phyloP scores from a whole-genome alignment of 2,329 filamentous ascomycete genomes.

The Hypocrella siamensis region DNA sequence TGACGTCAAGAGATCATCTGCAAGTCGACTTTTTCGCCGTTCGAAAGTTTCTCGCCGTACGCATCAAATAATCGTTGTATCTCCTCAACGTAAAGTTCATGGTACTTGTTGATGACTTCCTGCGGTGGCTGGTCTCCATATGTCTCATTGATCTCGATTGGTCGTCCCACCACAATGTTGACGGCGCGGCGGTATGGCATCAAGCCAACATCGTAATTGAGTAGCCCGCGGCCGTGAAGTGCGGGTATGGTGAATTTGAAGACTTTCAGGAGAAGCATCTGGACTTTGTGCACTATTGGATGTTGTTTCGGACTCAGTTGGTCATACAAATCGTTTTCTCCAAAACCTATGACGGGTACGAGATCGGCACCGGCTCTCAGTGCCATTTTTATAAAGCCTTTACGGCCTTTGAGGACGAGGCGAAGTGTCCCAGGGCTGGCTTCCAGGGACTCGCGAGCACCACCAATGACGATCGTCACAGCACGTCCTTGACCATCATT shows the following conservation, averaged over 20 bases:
- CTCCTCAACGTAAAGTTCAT: constrained; percentile 64
- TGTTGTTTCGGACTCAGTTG: constrained; percentile 66
- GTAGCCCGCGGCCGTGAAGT: constrained; percentile 79
- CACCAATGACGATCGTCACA: constrained; percentile 90
- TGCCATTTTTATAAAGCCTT: constrained; percentile 88
- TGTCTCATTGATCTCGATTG: constrained; percentile 52
- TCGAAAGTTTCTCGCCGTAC: constrained; percentile 64
- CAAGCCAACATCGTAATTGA: constrained; percentile 94
- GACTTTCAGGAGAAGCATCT: constrained; percentile 69
- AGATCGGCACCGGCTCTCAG: constrained; percentile 85
- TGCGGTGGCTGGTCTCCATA: constrained; percentile 47
- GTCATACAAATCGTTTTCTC: constrained; percentile 92
- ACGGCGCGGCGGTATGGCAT: constrained; percentile 84
- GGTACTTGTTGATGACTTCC: constrained; percentile 65
- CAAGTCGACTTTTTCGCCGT: constrained; percentile 46
- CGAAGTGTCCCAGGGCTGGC: constrained; percentile 63
- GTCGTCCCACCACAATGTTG: constrained; percentile 77
- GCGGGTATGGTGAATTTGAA: constrained; percentile 89
- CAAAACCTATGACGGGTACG: constrained; percentile 82
- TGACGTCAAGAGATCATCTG: constrained; percentile 41
- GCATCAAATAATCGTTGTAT: constrained; percentile 57
- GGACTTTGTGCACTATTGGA: constrained; percentile 63
- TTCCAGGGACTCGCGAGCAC: constrained; percentile 81
- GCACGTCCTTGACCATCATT: constrained; percentile 81
- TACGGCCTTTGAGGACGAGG: constrained; percentile 67